Evolutionary conservation across 345 rosid genomes (phyloP), one percentile per base, ranked within the genome.

Genomic region (Streptanthus diversifolius): DNA sequence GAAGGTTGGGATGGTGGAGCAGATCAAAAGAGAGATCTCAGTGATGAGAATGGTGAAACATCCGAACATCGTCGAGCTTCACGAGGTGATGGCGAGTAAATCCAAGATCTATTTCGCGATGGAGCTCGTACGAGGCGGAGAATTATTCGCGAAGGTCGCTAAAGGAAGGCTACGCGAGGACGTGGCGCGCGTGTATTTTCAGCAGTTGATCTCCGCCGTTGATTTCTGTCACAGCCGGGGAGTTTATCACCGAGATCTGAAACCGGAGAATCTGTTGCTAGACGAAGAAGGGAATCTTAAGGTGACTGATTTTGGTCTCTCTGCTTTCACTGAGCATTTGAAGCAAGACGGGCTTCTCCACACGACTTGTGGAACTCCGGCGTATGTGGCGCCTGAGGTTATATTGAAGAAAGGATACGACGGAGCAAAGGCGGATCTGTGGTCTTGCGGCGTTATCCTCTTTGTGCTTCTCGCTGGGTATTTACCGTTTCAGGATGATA

Each of bases 141-240:
- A 93, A 65, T 77, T 93, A 37, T 93, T 91, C 82, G 76, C 81
- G 6, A 88, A 84, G 56, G 71, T 93, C 2, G 66, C 87, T 21
- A 88, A 84, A 49, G 97, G 98, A 1, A 80, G 95, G 35, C 30
- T 90, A 22, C 77, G 85, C 14, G 98, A 93, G 67, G 97, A 93
- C 41, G 63, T 75, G 1, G 96, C 97, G 0, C 84, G 96, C 8
- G 80, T 85, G 7, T 93, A 90, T 33, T 93, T 93, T 78, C 93
- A 86, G 55, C 97, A 93, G 47, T 35, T 93, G 68, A 85, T 93
- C 36, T 90, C 97, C 0, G 96, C 97, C 19, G 61, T 93, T 14
- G 98, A 93, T 81, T 90, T 93, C 73, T 93, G 98, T 15, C 97
- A 93, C 36, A 90, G 97, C 71, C 89, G 97, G 1, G 97, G 98